A percentile compares a stretch with the other conserved stretches of the same genome.
These are phyloP conservation scores for Agrostemma githago DNA, from an alignment of 148 eudicot species.

Conservation along the genomic window DNA sequence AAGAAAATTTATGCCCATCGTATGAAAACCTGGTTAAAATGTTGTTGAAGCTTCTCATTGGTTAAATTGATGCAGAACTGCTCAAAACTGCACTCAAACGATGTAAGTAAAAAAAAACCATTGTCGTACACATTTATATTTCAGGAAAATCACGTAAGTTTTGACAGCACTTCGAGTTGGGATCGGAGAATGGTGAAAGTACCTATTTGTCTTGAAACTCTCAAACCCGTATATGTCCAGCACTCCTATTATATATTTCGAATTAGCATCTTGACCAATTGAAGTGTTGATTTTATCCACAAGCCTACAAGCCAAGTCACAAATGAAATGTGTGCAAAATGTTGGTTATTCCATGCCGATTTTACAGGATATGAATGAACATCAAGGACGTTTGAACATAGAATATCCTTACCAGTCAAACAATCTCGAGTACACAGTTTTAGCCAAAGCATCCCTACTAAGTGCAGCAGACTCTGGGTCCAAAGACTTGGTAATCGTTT, in stretches of 20 bases:
- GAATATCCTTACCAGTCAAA: slow-evolving; percentile 69
- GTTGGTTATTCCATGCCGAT: background rate
- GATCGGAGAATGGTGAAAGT: slow-evolving; percentile 44
- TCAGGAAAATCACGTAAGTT: background rate
- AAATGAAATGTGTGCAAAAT: background rate
- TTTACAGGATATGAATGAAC: background rate
- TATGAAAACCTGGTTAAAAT: slow-evolving; percentile 79
- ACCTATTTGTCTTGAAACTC: slow-evolving; percentile 99
- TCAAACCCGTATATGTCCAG: slow-evolving; percentile 97
- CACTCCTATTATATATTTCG: slow-evolving; percentile 85
- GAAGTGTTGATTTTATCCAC: slow-evolving; percentile 81
- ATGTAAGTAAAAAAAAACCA: slow-evolving; percentile 14
- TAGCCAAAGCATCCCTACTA: slow-evolving; percentile 93
- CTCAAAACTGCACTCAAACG: slow-evolving; percentile 70
- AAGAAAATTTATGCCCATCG: slow-evolving; percentile 5
- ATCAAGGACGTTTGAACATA: slow-evolving; percentile 8
- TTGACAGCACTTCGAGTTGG: background rate
- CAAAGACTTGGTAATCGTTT: slow-evolving; percentile 74
- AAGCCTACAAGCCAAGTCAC: slow-evolving; percentile 48
- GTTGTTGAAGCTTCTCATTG: slow-evolving; percentile 99
- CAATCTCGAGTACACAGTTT: slow-evolving; percentile 82
- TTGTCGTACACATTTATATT: background rate
- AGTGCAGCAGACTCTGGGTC: slow-evolving; percentile 79
- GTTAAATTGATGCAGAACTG: slow-evolving; percentile 98
- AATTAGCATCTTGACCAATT: slow-evolving; percentile 84